phyloP scores from a whole-genome alignment of 306 rosid species.

The Vachellia pachyceras region DNA sequence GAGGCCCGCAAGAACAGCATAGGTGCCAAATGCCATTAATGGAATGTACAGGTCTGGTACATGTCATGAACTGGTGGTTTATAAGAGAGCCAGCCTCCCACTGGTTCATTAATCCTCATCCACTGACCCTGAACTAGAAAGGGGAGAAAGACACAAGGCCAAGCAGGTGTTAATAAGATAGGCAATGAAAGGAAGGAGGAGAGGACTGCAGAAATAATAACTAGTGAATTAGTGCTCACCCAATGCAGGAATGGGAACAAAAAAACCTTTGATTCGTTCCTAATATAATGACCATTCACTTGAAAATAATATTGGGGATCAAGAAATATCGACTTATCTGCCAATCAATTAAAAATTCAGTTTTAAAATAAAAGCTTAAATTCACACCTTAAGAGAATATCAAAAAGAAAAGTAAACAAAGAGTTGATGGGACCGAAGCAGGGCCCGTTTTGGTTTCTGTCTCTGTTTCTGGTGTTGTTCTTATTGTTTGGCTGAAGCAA shows the following conservation, averaged over 20 bases:
- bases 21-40: constrained; percentile 85
- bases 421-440: neutral
- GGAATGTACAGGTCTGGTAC: constrained; percentile 84
- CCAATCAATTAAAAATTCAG: constrained; percentile 35
- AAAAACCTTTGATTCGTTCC: constrained; percentile 96
- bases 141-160: neutral
- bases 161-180: neutral
- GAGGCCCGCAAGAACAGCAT: constrained; percentile 78
- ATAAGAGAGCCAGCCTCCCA: constrained; percentile 73
- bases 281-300: constrained; percentile 92
- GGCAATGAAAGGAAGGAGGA: neutral
- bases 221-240: constrained; percentile 50
- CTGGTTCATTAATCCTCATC: constrained; percentile 77
- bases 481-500: neutral
- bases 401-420: neutral
- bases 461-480: too few relatives aligned
- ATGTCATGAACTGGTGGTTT: constrained; percentile 79
- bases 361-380: neutral
- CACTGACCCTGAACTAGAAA: constrained; percentile 60
- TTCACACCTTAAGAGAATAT: neutral
- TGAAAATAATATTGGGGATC: constrained; percentile 98
- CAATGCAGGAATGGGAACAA: constrained; percentile 93
- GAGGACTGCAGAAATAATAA: neutral
- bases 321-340: constrained; percentile 90
- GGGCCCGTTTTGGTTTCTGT: neutral